Evolutionary conservation across 2,329 filamentous ascomycete genomes (phyloP).

Genomic region (Penicillium glabrum): DNA sequence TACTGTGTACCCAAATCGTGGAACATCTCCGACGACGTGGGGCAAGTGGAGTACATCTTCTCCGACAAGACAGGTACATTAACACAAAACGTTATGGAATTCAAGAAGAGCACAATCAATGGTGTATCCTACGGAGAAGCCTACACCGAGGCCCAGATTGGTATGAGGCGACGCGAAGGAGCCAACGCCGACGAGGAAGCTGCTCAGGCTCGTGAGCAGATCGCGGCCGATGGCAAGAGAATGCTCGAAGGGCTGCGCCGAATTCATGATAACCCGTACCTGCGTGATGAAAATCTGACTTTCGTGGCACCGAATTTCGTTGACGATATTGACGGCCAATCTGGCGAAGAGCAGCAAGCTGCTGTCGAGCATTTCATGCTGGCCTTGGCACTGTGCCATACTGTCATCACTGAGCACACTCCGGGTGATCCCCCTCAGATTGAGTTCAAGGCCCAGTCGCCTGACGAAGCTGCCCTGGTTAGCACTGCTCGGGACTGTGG

Average conservation of each 20-base stretch:
- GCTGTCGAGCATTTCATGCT: conserved; percentile 93
- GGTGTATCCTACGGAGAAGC: conserved; percentile 96
- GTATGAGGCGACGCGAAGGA: conserved; percentile 90
- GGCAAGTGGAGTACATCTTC: conserved; percentile 99
- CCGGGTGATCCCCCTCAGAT: conserved; percentile 90
- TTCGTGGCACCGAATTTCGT: conserved; percentile 92
- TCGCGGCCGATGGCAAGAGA: conserved; percentile 70
- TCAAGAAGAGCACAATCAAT: conserved; percentile 97
- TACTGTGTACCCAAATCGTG: conserved; percentile 96
- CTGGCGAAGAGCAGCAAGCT: conserved; percentile 71
- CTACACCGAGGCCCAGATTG: conserved; percentile 94
- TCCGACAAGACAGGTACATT: conserved; percentile 90
- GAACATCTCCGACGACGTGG: conserved; percentile 98
- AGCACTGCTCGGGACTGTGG: conserved; percentile 93
- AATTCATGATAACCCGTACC: conserved; percentile 84
- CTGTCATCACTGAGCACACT: conserved; percentile 85
- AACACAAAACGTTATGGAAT: conserved; percentile 96
- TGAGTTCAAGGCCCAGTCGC: conserved; percentile 94
- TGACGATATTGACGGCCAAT: conserved; percentile 74
- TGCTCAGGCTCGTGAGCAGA: conserved; percentile 70
- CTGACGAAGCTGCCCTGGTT: conserved; percentile 92
- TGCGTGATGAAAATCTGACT: conserved; percentile 85
- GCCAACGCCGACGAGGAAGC: conserved; percentile 81
- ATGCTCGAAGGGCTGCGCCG: conserved; percentile 72
- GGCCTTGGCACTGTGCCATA: conserved; percentile 91